Conservation (phyloP, 768 basidiomycete genomes). For the Podaxis sp. region DNA sequence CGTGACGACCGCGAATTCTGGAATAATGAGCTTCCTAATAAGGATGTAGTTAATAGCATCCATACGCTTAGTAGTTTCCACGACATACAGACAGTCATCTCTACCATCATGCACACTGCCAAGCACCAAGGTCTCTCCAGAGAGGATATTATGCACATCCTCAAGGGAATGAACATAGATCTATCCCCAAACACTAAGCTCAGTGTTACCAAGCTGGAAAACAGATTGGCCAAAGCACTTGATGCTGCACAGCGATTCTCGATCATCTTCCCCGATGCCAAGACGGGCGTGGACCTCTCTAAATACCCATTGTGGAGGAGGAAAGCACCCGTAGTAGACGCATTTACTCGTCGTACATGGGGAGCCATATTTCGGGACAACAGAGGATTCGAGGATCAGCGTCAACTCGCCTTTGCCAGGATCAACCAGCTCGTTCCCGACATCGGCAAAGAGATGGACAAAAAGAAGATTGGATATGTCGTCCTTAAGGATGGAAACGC, state of each 20-base stretch:
- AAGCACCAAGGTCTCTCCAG: slow-evolving; percentile 13
- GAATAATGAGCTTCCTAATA: neutral
- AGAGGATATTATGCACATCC: slow-evolving; percentile 22
- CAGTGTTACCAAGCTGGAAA: slow-evolving; percentile 20
- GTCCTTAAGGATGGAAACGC: slow-evolving; percentile 1
- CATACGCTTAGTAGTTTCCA: neutral
- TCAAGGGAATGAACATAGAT: slow-evolving; percentile 25
- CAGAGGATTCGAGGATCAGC: slow-evolving; percentile 6
- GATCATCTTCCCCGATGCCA: slow-evolving; percentile 14
- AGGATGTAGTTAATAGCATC: neutral
- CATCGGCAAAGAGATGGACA: slow-evolving; percentile 9
- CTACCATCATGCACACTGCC: slow-evolving; percentile 12
- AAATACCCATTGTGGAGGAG: slow-evolving; percentile 7
- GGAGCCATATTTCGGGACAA: slow-evolving; percentile 10
- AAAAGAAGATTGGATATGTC: slow-evolving; percentile 8
- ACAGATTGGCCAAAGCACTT: slow-evolving; percentile 18
- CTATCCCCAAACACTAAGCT: slow-evolving; percentile 25
- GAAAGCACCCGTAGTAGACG: slow-evolving; percentile 6
- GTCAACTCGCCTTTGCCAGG: slow-evolving; percentile 9
- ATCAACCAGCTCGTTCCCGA: slow-evolving; percentile 9
- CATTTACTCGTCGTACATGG: slow-evolving; percentile 10
- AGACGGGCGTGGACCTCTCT: neutral
- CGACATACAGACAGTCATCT: slow-evolving; percentile 18
- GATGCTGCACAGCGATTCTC: slow-evolving; percentile 24
- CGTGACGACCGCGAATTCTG: slow-evolving; percentile 1